These are phyloP conservation scores for Diplodia intermedia DNA, from an alignment of 2,329 filamentous ascomycete species.

Conservation along the genomic window DNA sequence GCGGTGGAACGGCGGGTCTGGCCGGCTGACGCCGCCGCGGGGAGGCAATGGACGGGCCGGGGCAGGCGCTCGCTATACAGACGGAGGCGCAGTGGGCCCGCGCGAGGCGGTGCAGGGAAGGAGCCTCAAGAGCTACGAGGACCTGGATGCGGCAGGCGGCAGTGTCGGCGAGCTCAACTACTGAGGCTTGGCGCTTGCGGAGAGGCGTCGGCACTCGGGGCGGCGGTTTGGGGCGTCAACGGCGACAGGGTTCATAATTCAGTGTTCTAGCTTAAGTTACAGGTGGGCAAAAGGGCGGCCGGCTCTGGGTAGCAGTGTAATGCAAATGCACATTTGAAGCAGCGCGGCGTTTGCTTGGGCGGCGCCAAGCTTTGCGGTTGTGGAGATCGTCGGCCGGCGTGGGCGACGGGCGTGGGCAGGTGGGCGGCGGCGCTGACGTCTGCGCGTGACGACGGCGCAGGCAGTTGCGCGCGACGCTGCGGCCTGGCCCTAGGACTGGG, in stretches of 20 bases:
- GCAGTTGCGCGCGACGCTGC: neutral
- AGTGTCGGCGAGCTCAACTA: constrained; percentile 91
- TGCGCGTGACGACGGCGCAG: constrained; percentile 4
- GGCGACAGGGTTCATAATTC: neutral
- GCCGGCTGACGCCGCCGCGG: constrained; percentile 55
- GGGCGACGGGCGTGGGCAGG: constrained; percentile 10
- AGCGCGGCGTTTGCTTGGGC: constrained; percentile 1
- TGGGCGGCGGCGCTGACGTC: constrained; percentile 14
- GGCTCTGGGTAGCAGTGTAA: constrained; percentile 7
- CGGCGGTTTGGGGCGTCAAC: constrained; percentile 22
- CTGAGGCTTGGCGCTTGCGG: constrained; percentile 52
- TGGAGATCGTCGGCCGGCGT: constrained; percentile 13
- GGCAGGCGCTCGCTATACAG: constrained; percentile 72
- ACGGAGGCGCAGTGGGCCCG: constrained; percentile 80
- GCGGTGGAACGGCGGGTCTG: constrained; percentile 55
- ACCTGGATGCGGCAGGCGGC: constrained; percentile 77
- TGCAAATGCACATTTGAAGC: neutral
- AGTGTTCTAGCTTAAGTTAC: neutral
- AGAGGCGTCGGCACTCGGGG: constrained; percentile 16
- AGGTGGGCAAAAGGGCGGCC: constrained; percentile 14
- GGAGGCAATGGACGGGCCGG: constrained; percentile 51
- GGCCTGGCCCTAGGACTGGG: neutral
- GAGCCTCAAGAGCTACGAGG: constrained; percentile 95
- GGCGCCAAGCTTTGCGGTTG: constrained; percentile 25
- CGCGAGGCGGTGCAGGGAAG: constrained; percentile 91